Conservation (phyloP, 257 asterid species). For the Ilex aquifolium region DNA sequence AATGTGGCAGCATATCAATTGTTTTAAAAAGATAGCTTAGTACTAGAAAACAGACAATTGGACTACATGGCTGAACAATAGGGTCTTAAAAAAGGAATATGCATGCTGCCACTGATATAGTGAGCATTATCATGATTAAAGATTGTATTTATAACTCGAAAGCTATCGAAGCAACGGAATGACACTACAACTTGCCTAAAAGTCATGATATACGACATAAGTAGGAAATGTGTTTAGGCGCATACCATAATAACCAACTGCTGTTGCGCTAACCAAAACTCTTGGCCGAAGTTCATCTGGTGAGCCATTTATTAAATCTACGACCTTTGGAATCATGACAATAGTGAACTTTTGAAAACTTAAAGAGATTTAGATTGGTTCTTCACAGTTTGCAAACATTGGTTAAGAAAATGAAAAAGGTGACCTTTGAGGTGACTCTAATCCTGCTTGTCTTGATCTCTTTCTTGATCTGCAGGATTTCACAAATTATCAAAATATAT, state of each 20-base stretch:
- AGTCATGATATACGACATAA: too few relatives aligned
- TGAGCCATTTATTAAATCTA: constrained; percentile 57
- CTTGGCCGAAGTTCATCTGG: constrained; percentile 53
- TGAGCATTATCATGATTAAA: too few relatives aligned
- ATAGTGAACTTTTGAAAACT: too few relatives aligned
- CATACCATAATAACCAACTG: constrained; percentile 91
- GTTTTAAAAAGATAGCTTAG: background rate
- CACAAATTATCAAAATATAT: constrained; percentile 11
- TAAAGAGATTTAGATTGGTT: too few relatives aligned
- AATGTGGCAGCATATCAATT: background rate
- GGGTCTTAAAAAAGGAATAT: too few relatives aligned
- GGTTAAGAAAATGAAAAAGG: background rate
- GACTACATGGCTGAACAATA: background rate
- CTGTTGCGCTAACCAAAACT: constrained; percentile 86
- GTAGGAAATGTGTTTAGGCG: constrained; percentile 1
- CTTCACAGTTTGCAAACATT: too few relatives aligned
- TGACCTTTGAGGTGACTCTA: constrained; percentile 71
- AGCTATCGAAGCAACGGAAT: background rate
- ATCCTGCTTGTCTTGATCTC: constrained; percentile 91
- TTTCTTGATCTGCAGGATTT: constrained; percentile 69
- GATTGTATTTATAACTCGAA: background rate
- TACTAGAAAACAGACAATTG: background rate
- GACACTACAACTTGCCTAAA: too few relatives aligned
- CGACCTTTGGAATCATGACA: constrained; percentile 38
- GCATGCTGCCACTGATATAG: too few relatives aligned